These are phyloP conservation scores for Sugiyamaella mastotermitis DNA, from an alignment of 805 yeast genomes.

Conservation along the genomic window DNA sequence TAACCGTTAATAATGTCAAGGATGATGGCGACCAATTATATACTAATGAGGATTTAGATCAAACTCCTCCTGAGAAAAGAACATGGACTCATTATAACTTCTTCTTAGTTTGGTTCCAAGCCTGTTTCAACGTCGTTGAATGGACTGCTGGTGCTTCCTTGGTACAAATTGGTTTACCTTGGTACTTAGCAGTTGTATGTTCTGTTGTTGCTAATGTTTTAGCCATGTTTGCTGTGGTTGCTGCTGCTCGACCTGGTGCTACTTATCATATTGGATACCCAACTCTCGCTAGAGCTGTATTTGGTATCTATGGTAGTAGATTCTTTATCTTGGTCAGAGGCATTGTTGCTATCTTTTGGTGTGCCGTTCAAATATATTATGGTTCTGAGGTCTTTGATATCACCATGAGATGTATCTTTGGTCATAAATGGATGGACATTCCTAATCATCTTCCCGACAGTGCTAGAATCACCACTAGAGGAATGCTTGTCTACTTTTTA, in stretches of 20 bases:
- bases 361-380: slow-evolving; percentile 16
- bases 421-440: slow-evolving; percentile 21
- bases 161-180: slow-evolving; percentile 16
- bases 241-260: slow-evolving; percentile 18
- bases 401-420: slow-evolving; percentile 10
- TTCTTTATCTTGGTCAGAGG: slow-evolving; percentile 17
- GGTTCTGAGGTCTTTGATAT: slow-evolving; percentile 16
- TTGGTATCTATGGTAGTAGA: slow-evolving; percentile 19
- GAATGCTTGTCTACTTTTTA: slow-evolving; percentile 66
- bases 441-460: slow-evolving; percentile 52
- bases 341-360: slow-evolving; percentile 20
- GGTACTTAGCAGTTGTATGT: slow-evolving; percentile 13
- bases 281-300: slow-evolving; percentile 19
- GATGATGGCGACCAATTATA: too few species aligned
- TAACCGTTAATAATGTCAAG: too few species aligned
- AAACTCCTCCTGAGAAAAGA: slow-evolving; percentile 25
- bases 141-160: slow-evolving; percentile 16
- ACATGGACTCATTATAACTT: slow-evolving; percentile 17
- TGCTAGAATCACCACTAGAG: slow-evolving; percentile 51
- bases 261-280: slow-evolving; percentile 25
- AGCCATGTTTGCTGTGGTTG: slow-evolving; percentile 13
- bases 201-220: slow-evolving; percentile 14
- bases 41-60: slow-evolving; percentile 38
- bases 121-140: slow-evolving; percentile 16
- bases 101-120: slow-evolving; percentile 19